Conservation (phyloP, 345 rosid genomes). For the Diplotaxis tenuifolia region DNA sequence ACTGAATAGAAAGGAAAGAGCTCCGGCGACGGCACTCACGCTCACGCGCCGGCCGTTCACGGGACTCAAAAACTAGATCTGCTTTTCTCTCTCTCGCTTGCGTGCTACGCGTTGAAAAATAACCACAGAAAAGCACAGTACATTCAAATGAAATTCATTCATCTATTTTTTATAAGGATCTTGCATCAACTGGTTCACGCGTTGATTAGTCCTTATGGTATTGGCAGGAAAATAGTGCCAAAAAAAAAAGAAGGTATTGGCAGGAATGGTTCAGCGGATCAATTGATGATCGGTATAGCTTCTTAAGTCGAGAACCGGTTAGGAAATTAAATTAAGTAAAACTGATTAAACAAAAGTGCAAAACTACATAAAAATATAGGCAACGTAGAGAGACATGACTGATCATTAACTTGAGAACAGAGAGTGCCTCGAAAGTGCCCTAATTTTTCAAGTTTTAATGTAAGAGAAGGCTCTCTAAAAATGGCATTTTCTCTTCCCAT, state of each 20-base stretch:
- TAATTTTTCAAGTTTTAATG: neutral
- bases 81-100: too few relatives aligned
- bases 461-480: constrained; percentile 29
- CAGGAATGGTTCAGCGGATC: neutral
- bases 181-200: neutral
- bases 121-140: too few relatives aligned
- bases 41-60: too few relatives aligned
- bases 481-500: constrained; percentile 27
- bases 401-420: constrained; percentile 15
- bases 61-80: too few relatives aligned
- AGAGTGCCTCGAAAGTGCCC: neutral
- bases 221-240: too few relatives aligned
- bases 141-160: too few relatives aligned
- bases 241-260: too few relatives aligned
- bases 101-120: too few relatives aligned
- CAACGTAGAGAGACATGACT: neutral
- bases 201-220: neutral
- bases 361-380: neutral
- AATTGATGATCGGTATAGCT: neutral
- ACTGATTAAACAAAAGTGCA: neutral
- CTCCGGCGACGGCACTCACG: too few relatives aligned
- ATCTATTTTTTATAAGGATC: too few relatives aligned
- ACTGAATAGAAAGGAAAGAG: too few relatives aligned
- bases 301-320: neutral
- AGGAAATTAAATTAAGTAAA: neutral